phyloP scores from a whole-genome alignment of 495 filamentous ascomycete genomes.

The Hypoxylon fragiforme region DNA sequence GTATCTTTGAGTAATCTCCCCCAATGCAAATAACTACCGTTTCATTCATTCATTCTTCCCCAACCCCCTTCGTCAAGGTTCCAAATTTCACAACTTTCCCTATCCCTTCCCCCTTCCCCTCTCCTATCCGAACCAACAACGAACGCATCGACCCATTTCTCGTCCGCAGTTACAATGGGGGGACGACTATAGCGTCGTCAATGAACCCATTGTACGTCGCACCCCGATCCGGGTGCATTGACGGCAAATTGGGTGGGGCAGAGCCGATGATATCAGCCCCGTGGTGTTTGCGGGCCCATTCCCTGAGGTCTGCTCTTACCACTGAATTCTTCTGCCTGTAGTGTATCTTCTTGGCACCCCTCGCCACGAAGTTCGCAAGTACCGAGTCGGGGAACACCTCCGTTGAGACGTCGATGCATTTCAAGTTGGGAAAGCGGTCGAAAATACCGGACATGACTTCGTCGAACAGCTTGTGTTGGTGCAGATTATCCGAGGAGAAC shows the following conservation, averaged over 20 bases:
- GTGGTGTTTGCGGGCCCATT: constrained; percentile 24
- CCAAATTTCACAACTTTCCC: too few relatives aligned
- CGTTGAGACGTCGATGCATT: constrained; percentile 21
- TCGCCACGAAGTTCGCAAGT: constrained; percentile 18
- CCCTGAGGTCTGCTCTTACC: constrained; percentile 8
- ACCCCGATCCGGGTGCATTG: constrained; percentile 12
- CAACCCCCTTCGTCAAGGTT: too few relatives aligned
- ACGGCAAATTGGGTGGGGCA: constrained; percentile 7
- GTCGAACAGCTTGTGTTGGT: constrained; percentile 2
- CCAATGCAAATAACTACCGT: too few relatives aligned
- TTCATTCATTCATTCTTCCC: too few relatives aligned
- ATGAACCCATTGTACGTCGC: background rate
- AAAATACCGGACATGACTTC: constrained; percentile 7
- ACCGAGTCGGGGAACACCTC: constrained; percentile 22
- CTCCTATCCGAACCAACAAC: too few relatives aligned
- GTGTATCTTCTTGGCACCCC: constrained; percentile 27
- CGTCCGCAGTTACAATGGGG: too few relatives aligned
- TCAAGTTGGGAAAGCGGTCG: constrained; percentile 31
- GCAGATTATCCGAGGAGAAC: background rate
- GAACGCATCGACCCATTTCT: too few relatives aligned
- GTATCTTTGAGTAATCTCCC: too few relatives aligned
- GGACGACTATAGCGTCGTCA: too few relatives aligned
- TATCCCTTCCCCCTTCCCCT: too few relatives aligned
- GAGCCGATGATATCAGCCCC: constrained; percentile 10
- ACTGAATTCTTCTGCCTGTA: too few relatives aligned